Conservation (phyloP, 306 rosid genomes). For the Styphnolobium japonicum region DNA sequence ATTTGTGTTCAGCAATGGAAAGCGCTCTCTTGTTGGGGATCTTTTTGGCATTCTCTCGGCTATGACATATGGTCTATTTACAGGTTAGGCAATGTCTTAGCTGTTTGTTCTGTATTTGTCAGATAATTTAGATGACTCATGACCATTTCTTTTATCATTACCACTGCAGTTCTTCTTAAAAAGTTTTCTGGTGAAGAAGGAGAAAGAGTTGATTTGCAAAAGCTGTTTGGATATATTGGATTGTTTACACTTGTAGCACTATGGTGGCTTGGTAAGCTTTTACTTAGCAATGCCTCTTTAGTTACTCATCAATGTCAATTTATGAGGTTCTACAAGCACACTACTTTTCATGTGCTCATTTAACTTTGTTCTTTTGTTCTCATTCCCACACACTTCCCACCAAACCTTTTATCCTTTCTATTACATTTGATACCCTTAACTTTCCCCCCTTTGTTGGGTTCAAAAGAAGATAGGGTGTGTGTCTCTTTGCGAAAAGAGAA, state of each 20-base stretch:
- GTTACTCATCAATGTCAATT: not conserved
- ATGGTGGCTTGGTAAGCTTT: conserved; percentile 84
- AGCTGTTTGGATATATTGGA: conserved; percentile 90
- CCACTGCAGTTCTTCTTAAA: conserved; percentile 72
- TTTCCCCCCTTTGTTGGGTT: not conserved
- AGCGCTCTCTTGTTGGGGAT: conserved; percentile 81
- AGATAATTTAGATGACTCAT: conserved; percentile 2
- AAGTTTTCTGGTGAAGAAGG: conserved; percentile 83
- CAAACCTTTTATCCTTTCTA: not conserved
- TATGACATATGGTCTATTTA: conserved; percentile 76
- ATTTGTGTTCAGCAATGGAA: conserved; percentile 57
- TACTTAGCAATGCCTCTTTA: not conserved
- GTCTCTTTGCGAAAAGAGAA: no score
- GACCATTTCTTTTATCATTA: not conserved
- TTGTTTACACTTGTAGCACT: conserved; percentile 73
- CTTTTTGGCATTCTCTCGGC: conserved; percentile 88
- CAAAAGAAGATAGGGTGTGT: not conserved
- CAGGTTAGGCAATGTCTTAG: conserved; percentile 51
- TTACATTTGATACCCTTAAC: not conserved
- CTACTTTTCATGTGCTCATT: not conserved
- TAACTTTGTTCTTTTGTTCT: not conserved
- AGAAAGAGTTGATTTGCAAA: conserved; percentile 79
- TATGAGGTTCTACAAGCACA: not conserved
- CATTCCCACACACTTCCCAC: not conserved
- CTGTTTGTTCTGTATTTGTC: not conserved